A percentile compares a stretch with the other conserved stretches of the same genome.
Conservation (phyloP, 352 stramenopile genomes). For the Globisporangium uncinulatum region DNA sequence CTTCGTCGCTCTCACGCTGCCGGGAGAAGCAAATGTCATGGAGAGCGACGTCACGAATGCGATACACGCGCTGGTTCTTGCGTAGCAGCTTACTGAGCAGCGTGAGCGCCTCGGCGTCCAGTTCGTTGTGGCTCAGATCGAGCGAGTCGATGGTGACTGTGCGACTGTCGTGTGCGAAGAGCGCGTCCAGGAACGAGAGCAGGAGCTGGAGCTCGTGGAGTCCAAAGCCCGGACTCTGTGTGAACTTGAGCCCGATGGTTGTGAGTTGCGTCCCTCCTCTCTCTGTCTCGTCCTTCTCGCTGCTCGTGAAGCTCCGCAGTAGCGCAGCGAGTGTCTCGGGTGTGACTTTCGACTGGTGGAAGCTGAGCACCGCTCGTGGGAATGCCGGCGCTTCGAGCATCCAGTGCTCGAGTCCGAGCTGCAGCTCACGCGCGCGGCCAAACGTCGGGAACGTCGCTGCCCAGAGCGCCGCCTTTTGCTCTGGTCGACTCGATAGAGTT, state of each 20-base stretch:
- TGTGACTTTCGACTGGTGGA: conserved; percentile 5
- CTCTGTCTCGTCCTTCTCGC: too few relatives aligned
- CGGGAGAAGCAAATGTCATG: conserved; percentile 10
- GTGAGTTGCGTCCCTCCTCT: too few relatives aligned
- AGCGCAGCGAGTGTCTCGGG: neutral
- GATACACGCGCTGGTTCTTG: conserved; percentile 3
- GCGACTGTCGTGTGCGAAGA: neutral
- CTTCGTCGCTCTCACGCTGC: conserved; percentile 2
- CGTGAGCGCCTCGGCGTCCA: conserved; percentile 6
- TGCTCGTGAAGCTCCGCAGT: too few relatives aligned
- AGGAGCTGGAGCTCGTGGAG: neutral
- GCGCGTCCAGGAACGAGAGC: conserved; percentile 2
- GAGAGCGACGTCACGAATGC: conserved; percentile 1
- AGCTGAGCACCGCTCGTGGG: conserved; percentile 4
- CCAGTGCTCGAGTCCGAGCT: conserved; percentile 4
- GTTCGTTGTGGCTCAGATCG: conserved; percentile 10
- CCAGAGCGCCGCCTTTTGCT: conserved; percentile 4
- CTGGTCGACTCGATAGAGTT: neutral
- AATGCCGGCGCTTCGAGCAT: conserved; percentile 3
- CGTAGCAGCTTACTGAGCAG: conserved; percentile 8
- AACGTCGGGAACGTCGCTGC: neutral
- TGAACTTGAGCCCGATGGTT: conserved; percentile 9
- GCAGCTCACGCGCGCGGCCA: neutral
- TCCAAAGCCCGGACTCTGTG: conserved; percentile 1
- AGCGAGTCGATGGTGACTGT: conserved; percentile 1